phyloP scores from a whole-genome alignment of 2,329 filamentous ascomycete species.

The Tolypocladium nubicola region DNA sequence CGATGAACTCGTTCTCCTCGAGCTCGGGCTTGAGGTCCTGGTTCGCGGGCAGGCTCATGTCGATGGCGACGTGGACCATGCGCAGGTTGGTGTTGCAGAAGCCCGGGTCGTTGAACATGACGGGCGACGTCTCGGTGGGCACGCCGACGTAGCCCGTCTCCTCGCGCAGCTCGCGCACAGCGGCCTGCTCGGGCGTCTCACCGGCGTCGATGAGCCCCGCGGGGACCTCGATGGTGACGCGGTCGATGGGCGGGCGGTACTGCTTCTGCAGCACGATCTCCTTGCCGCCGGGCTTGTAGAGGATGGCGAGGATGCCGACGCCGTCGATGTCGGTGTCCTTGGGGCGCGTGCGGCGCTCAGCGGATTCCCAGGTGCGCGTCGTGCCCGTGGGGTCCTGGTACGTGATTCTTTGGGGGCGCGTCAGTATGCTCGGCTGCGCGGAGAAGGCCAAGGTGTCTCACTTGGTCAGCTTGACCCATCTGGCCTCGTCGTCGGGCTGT shows the following conservation, averaged over 20 bases:
- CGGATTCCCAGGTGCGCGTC: slow-evolving; percentile 59
- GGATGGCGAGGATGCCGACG: slow-evolving; percentile 61
- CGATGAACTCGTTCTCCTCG: slow-evolving; percentile 75
- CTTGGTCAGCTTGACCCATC: slow-evolving; percentile 51
- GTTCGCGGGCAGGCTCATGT: slow-evolving; percentile 59
- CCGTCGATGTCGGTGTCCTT: slow-evolving; percentile 53
- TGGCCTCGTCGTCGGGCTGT: slow-evolving; percentile 40
- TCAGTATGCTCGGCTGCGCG: neutral
- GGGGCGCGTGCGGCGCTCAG: slow-evolving; percentile 59
- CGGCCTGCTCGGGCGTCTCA: slow-evolving; percentile 50
- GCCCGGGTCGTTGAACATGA: slow-evolving; percentile 57
- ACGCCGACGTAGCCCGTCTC: slow-evolving; percentile 56
- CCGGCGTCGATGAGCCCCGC: slow-evolving; percentile 53
- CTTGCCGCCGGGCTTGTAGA: slow-evolving; percentile 42
- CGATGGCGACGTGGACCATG: slow-evolving; percentile 64
- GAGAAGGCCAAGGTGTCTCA: slow-evolving; percentile 15
- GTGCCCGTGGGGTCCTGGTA: slow-evolving; percentile 54
- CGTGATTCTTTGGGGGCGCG: slow-evolving; percentile 32
- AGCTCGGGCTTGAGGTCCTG: slow-evolving; percentile 57
- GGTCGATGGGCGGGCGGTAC: slow-evolving; percentile 51
- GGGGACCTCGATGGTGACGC: slow-evolving; percentile 51
- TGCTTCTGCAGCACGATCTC: slow-evolving; percentile 57
- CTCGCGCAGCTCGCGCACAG: slow-evolving; percentile 53
- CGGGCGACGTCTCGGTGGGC: slow-evolving; percentile 45
- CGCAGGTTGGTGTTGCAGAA: slow-evolving; percentile 58